phyloP scores from a whole-genome alignment of 768 basidiomycete genomes.

The Lentinula lateritia region DNA sequence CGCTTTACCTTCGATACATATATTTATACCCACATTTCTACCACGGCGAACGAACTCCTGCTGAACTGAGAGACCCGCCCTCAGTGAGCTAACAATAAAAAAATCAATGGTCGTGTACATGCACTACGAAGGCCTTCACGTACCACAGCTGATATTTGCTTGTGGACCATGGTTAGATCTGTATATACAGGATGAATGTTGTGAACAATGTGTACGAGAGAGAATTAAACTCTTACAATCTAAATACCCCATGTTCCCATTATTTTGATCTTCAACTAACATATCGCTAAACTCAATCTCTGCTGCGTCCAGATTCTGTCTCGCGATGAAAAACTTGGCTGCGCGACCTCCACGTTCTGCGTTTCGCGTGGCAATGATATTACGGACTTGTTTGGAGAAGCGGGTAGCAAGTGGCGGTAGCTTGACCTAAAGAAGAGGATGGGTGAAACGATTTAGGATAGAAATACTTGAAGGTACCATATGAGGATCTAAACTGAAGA shows the following conservation, averaged over 20 bases:
- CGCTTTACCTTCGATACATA: not conserved
- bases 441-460: slow-evolving; percentile 3
- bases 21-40: slow-evolving; percentile 14
- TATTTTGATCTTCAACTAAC: slow-evolving; percentile 96
- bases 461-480: slow-evolving; percentile 45
- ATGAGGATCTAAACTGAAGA: slow-evolving; percentile 59
- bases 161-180: slow-evolving; percentile 47
- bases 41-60: slow-evolving; percentile 39
- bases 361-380: slow-evolving; percentile 71
- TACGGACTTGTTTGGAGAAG: slow-evolving; percentile 80
- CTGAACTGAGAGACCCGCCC: slow-evolving; percentile 34
- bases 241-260: slow-evolving; percentile 86
- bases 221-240: slow-evolving; percentile 62
- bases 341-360: slow-evolving; percentile 45
- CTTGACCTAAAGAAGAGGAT: slow-evolving; percentile 38
- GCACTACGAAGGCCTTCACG: slow-evolving; percentile 14
- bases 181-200: not conserved
- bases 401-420: slow-evolving; percentile 69
- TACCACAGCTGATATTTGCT: slow-evolving; percentile 43
- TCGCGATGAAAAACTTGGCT: slow-evolving; percentile 66
- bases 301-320: slow-evolving; percentile 88
- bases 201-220: not conserved
- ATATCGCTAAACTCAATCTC: slow-evolving; percentile 97
- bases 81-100: slow-evolving; percentile 26
- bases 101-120: not conserved